Evolutionary conservation across 2,329 filamentous ascomycete species (phyloP).

Genomic region (Trichoderma sp.): DNA sequence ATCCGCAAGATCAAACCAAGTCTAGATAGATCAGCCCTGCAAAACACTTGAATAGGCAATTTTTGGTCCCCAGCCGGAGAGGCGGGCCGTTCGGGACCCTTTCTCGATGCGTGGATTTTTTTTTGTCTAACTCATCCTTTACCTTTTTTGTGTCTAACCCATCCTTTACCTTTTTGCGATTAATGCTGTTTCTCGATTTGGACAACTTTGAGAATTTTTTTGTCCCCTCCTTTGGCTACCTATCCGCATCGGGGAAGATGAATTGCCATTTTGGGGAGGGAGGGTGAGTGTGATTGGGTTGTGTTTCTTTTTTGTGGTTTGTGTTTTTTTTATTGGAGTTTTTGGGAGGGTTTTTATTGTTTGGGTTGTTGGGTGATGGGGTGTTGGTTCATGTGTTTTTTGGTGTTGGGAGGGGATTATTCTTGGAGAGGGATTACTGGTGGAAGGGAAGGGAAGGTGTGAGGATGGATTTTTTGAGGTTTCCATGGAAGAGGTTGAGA

Average conservation of each 20-base stretch:
- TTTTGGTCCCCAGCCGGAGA: neutral
- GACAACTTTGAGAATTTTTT: neutral
- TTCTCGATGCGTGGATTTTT: neutral
- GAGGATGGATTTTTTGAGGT: neutral
- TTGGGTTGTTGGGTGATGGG: neutral
- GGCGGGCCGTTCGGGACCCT: neutral
- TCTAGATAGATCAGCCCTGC: conserved; percentile 15
- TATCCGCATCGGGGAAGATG: conserved; percentile 22
- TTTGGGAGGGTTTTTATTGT: neutral
- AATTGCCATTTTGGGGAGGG: conserved; percentile 24
- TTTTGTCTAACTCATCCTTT: conserved; percentile 12
- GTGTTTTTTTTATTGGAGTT: neutral
- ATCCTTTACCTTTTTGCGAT: conserved; percentile 20
- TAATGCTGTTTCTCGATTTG: neutral
- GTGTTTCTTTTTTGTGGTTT: neutral
- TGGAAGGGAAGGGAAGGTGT: neutral
- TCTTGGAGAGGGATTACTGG: neutral
- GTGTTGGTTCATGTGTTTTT: neutral
- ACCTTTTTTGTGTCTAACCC: conserved; percentile 1
- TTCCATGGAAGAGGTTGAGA: neutral
- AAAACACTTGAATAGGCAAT: conserved; percentile 18
- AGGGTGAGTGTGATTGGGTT: conserved; percentile 20
- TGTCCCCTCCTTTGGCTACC: neutral
- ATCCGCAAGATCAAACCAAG: neutral
- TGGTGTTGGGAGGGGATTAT: neutral